A percentile compares a stretch with the other conserved stretches of the same genome.
Evolutionary conservation across 2,329 filamentous ascomycete genomes (phyloP).

Genomic region (Xylaria sp.): DNA sequence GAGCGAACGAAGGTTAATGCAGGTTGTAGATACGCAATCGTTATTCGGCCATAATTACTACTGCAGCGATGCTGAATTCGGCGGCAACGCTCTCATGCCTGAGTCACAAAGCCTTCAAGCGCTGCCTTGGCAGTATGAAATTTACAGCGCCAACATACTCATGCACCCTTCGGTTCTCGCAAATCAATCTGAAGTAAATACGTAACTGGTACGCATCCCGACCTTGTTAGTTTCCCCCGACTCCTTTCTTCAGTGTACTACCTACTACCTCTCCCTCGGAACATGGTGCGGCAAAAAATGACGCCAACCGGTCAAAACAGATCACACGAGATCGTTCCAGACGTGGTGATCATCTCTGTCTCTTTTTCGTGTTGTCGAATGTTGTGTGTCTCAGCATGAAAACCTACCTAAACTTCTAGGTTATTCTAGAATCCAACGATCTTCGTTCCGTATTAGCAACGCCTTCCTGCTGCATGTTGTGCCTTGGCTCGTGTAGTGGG

Average conservation of each 20-base stretch:
- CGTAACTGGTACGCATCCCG: background rate
- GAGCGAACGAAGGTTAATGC: conserved; percentile 12
- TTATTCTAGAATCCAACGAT: conserved; percentile 22
- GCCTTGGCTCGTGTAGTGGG: conserved; percentile 22
- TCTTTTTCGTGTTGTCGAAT: conserved; percentile 4
- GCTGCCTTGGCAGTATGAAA: conserved; percentile 33
- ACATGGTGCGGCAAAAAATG: conserved; percentile 17
- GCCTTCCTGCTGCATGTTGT: background rate
- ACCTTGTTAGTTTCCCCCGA: conserved; percentile 14
- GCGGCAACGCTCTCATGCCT: conserved; percentile 19
- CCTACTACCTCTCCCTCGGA: background rate
- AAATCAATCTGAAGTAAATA: conserved; percentile 11
- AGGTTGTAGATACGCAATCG: conserved; percentile 28
- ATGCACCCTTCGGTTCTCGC: conserved; percentile 21
- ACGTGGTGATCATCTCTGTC: too few relatives aligned
- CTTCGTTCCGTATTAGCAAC: conserved; percentile 1
- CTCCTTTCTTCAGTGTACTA: background rate
- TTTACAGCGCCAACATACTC: conserved; percentile 24
- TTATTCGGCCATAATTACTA: conserved; percentile 31
- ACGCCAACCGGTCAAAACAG: conserved; percentile 10
- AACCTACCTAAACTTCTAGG: conserved; percentile 7
- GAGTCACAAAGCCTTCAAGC: conserved; percentile 17
- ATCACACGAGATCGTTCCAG: conserved; percentile 7
- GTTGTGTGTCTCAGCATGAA: conserved; percentile 15
- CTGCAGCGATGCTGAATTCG: conserved; percentile 29